Conservation (phyloP, 306 rosid species). For the Lathyrus sativus region DNA sequence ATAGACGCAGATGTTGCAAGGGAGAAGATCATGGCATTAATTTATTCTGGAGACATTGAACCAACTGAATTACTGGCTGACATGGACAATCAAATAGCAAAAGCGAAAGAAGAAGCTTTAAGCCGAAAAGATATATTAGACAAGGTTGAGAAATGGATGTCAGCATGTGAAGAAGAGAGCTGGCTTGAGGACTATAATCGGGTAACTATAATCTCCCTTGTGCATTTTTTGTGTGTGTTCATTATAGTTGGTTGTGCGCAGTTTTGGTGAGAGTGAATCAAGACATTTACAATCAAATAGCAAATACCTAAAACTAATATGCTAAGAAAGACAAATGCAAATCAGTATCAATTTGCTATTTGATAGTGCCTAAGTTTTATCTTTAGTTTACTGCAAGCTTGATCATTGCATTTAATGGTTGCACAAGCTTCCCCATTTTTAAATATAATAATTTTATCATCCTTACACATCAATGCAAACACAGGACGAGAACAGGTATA, state of each 20-base stretch:
- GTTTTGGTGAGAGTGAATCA: conserved; percentile 7
- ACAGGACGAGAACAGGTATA: conserved; percentile 98
- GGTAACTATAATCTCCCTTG: conserved; percentile 40
- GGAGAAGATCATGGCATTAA: conserved; percentile 80
- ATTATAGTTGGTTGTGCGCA: conserved; percentile 16
- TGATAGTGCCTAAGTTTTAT: conserved; percentile 15
- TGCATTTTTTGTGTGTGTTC: background rate
- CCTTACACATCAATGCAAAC: conserved; percentile 42
- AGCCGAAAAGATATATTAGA: too few species aligned
- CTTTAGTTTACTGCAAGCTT: conserved; percentile 34
- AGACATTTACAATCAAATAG: conserved; percentile 12
- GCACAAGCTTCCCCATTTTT: conserved; percentile 8
- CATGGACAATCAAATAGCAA: conserved; percentile 91
- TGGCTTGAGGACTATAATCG: too few species aligned
- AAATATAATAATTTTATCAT: conserved; percentile 8
- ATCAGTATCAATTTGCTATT: background rate
- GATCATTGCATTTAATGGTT: conserved; percentile 17
- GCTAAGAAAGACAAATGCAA: too few species aligned
- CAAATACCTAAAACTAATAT: background rate
- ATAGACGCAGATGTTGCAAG: conserved; percentile 87
- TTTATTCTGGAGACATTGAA: conserved; percentile 82
- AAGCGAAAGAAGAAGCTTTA: too few species aligned
- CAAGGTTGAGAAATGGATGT: too few species aligned
- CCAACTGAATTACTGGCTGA: conserved; percentile 88
- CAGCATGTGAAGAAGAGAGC: too few species aligned